These are phyloP conservation scores for Periconia sp. DNA, from an alignment of 2,329 filamentous ascomycete genomes.

Conservation along the genomic window DNA sequence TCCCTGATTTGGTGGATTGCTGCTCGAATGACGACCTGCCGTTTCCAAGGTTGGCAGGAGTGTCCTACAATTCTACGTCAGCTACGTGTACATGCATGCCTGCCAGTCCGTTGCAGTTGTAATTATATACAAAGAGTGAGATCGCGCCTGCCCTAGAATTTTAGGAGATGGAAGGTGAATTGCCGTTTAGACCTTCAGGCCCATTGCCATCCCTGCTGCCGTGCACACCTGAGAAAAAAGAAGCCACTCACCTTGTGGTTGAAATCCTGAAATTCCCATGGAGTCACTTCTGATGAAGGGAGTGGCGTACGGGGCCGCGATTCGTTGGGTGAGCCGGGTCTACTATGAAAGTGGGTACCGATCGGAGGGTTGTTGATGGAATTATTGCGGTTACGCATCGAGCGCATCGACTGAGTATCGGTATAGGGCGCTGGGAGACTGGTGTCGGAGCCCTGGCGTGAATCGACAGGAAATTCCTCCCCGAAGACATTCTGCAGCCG, in stretches of 20 bases:
- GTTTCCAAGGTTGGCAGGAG: constrained; percentile 22
- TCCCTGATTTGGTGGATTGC: constrained; percentile 53
- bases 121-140: not conserved
- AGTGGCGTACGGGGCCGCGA: constrained; percentile 83
- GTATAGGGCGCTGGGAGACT: constrained; percentile 57
- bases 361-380: constrained; percentile 66
- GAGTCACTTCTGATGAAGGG: constrained; percentile 89
- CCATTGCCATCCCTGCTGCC: not conserved
- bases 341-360: constrained; percentile 50
- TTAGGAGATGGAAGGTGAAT: not conserved
- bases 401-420: constrained; percentile 62
- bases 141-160: not conserved
- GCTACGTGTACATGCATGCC: no score
- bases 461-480: constrained; percentile 75
- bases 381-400: constrained; percentile 76
- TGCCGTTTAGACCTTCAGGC: not conserved
- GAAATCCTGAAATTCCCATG: constrained; percentile 92
- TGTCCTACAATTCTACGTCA: not conserved
- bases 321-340: constrained; percentile 70
- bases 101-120: no score
- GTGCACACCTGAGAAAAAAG: not conserved
- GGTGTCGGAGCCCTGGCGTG: constrained; percentile 69
- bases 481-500: constrained; percentile 92
- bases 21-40: constrained; percentile 39
- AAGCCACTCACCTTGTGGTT: constrained; percentile 57